These are phyloP conservation scores for Boletellus deceptivus DNA, from an alignment of 1,284 basidiomycete genomes.

Conservation along the genomic window DNA sequence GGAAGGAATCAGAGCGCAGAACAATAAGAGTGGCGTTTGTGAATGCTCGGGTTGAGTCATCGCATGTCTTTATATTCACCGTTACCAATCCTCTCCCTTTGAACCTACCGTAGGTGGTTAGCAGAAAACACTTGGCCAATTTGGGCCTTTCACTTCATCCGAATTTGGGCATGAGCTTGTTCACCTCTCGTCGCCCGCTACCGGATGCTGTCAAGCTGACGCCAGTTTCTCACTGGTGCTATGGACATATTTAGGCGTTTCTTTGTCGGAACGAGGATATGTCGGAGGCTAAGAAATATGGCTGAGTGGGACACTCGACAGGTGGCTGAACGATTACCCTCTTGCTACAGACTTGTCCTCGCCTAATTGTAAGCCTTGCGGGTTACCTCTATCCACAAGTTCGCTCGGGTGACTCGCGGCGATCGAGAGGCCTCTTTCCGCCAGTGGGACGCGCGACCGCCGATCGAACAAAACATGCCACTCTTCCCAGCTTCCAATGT, in stretches of 20 bases:
- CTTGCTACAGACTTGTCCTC: background rate
- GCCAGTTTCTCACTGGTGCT: conserved; percentile 1
- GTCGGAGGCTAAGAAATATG: background rate
- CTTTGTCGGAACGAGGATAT: conserved; percentile 17
- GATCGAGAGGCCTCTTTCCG: too few relatives aligned
- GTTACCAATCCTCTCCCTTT: conserved; percentile 14
- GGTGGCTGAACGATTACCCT: conserved; percentile 15
- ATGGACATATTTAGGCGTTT: conserved; percentile 14
- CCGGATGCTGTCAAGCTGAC: background rate
- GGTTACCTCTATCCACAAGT: too few relatives aligned
- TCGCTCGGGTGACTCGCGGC: too few relatives aligned
- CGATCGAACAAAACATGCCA: too few relatives aligned
- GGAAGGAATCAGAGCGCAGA: conserved; percentile 14
- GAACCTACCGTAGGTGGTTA: conserved; percentile 28
- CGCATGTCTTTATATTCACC: conserved; percentile 25
- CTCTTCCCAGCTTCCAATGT: too few relatives aligned
- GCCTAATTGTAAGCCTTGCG: too few relatives aligned
- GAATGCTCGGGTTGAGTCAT: conserved; percentile 19
- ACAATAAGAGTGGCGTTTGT: conserved; percentile 32
- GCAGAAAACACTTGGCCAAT: conserved; percentile 18
- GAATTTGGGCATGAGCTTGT: conserved; percentile 31
- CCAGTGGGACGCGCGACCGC: too few relatives aligned
- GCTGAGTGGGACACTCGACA: background rate
- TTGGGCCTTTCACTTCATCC: conserved; percentile 28
- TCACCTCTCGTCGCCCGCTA: conserved; percentile 1